A percentile compares a stretch with the other conserved stretches of the same genome.
phyloP scores from a whole-genome alignment of 192 early-diverging fungal genomes.

The Kickxella alabastrina region DNA sequence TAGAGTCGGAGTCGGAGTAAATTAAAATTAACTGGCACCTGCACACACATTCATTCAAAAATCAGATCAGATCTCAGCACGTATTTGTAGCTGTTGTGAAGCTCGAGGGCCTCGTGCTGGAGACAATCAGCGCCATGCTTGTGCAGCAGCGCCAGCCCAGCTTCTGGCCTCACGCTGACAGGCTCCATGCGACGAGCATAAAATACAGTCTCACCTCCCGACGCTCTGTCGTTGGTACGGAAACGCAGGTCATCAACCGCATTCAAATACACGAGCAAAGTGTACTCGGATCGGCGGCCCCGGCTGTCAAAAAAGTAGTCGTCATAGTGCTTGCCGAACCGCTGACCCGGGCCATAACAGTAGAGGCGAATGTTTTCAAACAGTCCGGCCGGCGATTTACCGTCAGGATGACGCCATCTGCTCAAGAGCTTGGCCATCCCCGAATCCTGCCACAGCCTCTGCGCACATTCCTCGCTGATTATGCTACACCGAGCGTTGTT shows the following conservation, averaged over 20 bases:
- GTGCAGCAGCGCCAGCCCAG: conserved; percentile 56
- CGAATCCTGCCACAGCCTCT: conserved; percentile 49
- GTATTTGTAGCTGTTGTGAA: conserved; percentile 56
- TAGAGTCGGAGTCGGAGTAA: too few relatives aligned
- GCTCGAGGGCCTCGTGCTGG: conserved; percentile 56
- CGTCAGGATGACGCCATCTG: conserved; percentile 35
- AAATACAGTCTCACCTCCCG: conserved; percentile 49
- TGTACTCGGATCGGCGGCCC: conserved; percentile 56
- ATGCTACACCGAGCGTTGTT: conserved; percentile 58
- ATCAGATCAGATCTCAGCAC: conserved; percentile 59
- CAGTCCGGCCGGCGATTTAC: conserved; percentile 47
- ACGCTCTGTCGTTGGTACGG: conserved; percentile 12
- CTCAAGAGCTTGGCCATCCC: conserved; percentile 33
- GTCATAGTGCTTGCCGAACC: conserved; percentile 61
- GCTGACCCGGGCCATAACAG: conserved; percentile 57
- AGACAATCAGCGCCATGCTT: conserved; percentile 61
- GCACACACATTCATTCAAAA: too few relatives aligned
- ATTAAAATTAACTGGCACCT: too few relatives aligned
- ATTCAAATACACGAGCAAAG: conserved; percentile 58
- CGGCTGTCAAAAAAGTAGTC: conserved; percentile 52
- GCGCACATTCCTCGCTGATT: conserved; percentile 45
- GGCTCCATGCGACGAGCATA: conserved; percentile 52
- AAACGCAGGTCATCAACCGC: conserved; percentile 37
- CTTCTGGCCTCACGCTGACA: conserved; percentile 54
- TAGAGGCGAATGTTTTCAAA: conserved; percentile 60